Evolutionary conservation across 371 early-diverging fungal species (phyloP), one percentile per base, ranked within the genome.

Genomic region (Apophysomyces ossiformis): DNA sequence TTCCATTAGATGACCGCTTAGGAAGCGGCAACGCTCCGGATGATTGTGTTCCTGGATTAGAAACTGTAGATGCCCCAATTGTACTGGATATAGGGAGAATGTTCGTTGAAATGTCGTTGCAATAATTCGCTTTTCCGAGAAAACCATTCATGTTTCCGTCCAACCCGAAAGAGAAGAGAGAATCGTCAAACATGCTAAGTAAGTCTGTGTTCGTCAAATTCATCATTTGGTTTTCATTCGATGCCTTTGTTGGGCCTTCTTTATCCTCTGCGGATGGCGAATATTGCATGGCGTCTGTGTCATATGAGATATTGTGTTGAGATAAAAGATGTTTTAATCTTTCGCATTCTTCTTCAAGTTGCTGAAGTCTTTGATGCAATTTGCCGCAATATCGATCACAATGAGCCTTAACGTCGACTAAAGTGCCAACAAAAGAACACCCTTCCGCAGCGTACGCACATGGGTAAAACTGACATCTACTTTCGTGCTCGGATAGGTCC

Each of bases 321-420:
- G 54, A 16, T 9, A 50, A 26, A 8, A 66, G 32, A 32, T 67
- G 69, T 32, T 74, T 75, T 11, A 82, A 41, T 37, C 66, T 67
- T 32, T 74, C 62, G 13, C 71, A 72, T 60, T 79, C 73, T 21
- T 64, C 47, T 61, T 79, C 78, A n/a, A 83, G 61, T 26, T 76
- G 68, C 2, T 73, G 59, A 1, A 83, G 63, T 41, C 68, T 68
- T 41, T 73, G 47, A 59, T 78, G 81, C 26, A 83, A 38, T 65
- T 72, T 69, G 13, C 79, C 79, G 21, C 84, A 83, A 18, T 83
- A 81, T 13, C 39, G 44, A 12, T 79, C 74, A 16, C 76, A 72
- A 56, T 83, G 84, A 12, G 43, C 62, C 6, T 69, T 69, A 13
- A 60, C 70, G 39, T 83, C 74, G 4, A 61, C 21, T 11, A 70